These are phyloP conservation scores for Cladorrhinum sp. DNA, from an alignment of 2,329 filamentous ascomycete genomes.

Conservation along the genomic window DNA sequence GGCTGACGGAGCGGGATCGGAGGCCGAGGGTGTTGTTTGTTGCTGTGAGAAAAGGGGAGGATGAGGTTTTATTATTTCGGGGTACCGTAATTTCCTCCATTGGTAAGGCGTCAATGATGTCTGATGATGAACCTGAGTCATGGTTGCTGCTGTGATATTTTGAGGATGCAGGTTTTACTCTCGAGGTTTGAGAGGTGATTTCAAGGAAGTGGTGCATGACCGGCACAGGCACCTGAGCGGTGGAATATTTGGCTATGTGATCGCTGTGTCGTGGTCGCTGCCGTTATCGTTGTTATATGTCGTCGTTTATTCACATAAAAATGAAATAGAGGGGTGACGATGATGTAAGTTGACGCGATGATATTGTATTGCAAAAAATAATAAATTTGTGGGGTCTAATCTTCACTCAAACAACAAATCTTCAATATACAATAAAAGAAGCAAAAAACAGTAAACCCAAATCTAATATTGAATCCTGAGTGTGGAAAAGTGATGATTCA, in stretches of 20 bases:
- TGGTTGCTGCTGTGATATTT: slow-evolving; percentile 25
- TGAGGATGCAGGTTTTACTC: slow-evolving; percentile 19
- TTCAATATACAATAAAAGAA: not conserved
- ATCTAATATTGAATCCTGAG: not conserved
- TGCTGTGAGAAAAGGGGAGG: slow-evolving; percentile 31
- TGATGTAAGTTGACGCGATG: not conserved
- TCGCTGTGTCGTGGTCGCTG: no score
- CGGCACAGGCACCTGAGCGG: no score
- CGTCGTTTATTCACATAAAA: not conserved
- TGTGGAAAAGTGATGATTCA: not conserved
- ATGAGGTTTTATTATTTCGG: slow-evolving; percentile 26
- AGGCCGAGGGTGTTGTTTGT: slow-evolving; percentile 32
- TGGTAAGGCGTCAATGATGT: slow-evolving; percentile 28
- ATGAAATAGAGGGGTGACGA: not conserved
- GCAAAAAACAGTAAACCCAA: not conserved
- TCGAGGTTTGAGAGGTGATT: slow-evolving; percentile 27
- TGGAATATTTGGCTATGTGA: not conserved
- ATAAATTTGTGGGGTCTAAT: no score
- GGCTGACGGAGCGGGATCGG: slow-evolving; percentile 41
- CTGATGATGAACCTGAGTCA: slow-evolving; percentile 20
- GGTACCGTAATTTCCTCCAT: slow-evolving; percentile 25
- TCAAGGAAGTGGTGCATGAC: slow-evolving; percentile 25
- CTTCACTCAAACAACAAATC: no score
- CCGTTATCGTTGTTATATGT: not conserved
- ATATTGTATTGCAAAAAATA: not conserved